Base-by-base conservation (phyloP, 306 rosid genomes). In the Bauhinia variegata region DNA sequence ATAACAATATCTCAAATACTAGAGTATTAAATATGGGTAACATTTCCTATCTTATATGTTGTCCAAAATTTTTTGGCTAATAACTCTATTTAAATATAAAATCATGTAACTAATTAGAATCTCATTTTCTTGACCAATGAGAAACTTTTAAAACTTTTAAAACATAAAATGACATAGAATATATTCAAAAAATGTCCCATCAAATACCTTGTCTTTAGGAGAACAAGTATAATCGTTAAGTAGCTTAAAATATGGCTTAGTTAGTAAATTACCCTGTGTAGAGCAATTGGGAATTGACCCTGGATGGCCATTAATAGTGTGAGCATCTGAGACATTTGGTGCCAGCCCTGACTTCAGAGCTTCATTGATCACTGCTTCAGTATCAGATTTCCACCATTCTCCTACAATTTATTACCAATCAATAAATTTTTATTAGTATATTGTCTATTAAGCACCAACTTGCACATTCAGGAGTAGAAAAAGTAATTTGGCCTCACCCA, bases 371-470 rank as follows among this genome's bases (percentile, higher is more conserved):
- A 92, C 73, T 5, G 84, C 81, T 72, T 92, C 98, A 2, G 96
- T 89, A 56, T 92, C 96, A 7, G 98, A 92, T 71, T 92, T 92
- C 98, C 98, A 92, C 98, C 98, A 92, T 67, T 89, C 98, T 68
- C 79, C 98, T 91, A 73, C 59, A 77, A 74, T 31, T 64, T 10
- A 19, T 57, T 15, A 50, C 39, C 64, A 54, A 1, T 33, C 10
- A 64, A 33, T 9, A 9, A 44, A 30, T 13, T 28, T n/a, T 6
- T 16, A 41, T 52, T n/a, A 23, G 15, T 49, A 8, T 11, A 15
- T 38, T n/a, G 5, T 12, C 15, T 38, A 5, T 63, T 55, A 4
- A 50, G 62, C 32, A 49, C 16, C 57, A 60, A 51, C 41, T 9
- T 39, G 3, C 15, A 42, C 12, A 72, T 46, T 11, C 16, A 5